Evolutionary conservation across 2,329 filamentous ascomycete genomes (phyloP), one percentile per base, ranked within the genome.

Genomic region (Aspergillus puulaauensis): DNA sequence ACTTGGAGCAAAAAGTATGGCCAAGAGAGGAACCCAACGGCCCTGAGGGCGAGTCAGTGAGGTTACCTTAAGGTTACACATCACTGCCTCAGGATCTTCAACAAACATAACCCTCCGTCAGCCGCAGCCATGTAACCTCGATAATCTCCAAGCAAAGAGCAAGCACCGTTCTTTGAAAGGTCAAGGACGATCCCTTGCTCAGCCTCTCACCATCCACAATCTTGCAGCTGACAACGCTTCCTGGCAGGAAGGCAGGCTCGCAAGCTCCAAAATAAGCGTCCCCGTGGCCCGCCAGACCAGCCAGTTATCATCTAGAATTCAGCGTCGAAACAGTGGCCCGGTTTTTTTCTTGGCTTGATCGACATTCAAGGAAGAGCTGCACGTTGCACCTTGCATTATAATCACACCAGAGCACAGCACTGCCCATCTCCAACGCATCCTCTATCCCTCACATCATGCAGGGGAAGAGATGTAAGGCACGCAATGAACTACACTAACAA

Each of bases 31-130:
- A 31, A 31, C 9, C 9, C 27, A 31, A 31, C 27, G 27, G 27
- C 9, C 9, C 9, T 37, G 35, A 37, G 14, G 12, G 35, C 35
- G 15, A 37, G 35, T 37, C 35, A 27, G 24, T 39, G 27, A 51
- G 40, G 54, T 56, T 50, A 56, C 54, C 24, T 56, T 31, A 31
- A 56, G 54, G 54, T 56, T 52, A 56, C 54, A 51, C 54, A 43
- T 50, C 15, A 33, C 31, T 33, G 39, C 44, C 44, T 41, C 44
- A 21, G 12, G 41, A 39, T 50, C n/a, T 45, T 31, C 44, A 15
- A 45, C 14, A 37, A 11, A 31, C 14, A 37, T n/a, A 23, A 31
- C 14, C 19, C n/a, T 40, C 4, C 12, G 24, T 35, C 23, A 52
- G 49, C 49, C 43, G 43, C 45, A 17, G 19, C 5, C n/a, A 54